Percentiles rank a stretch among this genome's conserved stretches.
Evolutionary conservation across 1,139 yeast genomes (phyloP).

Genomic region (Taphrina betulina): DNA sequence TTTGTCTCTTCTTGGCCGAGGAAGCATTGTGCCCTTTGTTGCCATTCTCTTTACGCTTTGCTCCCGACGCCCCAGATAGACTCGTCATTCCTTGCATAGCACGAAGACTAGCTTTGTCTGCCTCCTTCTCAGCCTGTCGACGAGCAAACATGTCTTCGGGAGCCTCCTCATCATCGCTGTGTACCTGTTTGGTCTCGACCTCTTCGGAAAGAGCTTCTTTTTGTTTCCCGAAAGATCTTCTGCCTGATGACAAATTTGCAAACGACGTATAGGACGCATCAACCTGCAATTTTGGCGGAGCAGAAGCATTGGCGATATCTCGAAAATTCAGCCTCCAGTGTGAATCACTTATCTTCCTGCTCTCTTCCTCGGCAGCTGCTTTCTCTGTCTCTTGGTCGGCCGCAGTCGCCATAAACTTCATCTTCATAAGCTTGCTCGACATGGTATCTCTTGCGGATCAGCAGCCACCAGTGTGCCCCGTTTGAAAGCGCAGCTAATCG

Average conservation of each 20-base stretch:
- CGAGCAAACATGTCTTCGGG: constrained; percentile 27
- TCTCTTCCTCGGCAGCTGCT: constrained; percentile 8
- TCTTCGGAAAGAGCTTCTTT: background rate
- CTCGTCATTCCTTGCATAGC: constrained; percentile 11
- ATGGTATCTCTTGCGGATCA: background rate
- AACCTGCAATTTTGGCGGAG: background rate
- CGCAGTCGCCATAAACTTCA: constrained; percentile 28
- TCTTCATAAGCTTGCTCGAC: constrained; percentile 25
- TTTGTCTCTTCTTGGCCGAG: too few relatives aligned
- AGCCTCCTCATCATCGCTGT: background rate
- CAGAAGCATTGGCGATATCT: background rate
- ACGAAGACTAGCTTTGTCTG: constrained; percentile 15
- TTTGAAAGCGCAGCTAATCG: background rate
- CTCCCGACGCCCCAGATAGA: too few relatives aligned
- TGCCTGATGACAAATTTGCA: background rate
- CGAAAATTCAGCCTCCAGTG: constrained; percentile 20
- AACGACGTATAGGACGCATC: constrained; percentile 15
- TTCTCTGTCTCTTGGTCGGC: constrained; percentile 8
- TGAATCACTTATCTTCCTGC: constrained; percentile 2
- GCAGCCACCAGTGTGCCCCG: background rate
- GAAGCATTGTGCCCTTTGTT: too few relatives aligned
- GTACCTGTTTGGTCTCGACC: background rate
- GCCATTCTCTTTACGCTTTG: too few relatives aligned
- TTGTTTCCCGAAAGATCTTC: constrained; percentile 8
- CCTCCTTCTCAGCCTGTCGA: constrained; percentile 17